Conservation (phyloP, 768 basidiomycete species). For the Phaffia tasmanica region DNA sequence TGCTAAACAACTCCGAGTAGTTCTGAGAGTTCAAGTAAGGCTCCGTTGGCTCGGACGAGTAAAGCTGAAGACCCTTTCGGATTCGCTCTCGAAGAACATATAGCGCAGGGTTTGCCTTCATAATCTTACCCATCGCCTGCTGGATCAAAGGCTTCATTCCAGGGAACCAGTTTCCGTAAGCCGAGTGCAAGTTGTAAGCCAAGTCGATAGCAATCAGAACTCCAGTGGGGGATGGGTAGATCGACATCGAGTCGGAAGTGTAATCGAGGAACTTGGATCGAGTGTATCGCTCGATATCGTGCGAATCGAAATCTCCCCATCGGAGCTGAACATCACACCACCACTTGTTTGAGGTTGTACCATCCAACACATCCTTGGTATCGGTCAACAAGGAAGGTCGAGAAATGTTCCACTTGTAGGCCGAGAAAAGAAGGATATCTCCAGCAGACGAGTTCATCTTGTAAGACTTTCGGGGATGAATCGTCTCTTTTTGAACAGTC, state of each 20-base stretch:
- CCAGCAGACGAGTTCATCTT: conserved; percentile 99
- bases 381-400: conserved; percentile 92
- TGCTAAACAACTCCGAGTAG: conserved; percentile 49
- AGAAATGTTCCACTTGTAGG: conserved; percentile 85
- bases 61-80: conserved; percentile 92
- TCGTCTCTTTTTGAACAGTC: conserved; percentile 98
- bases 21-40: conserved; percentile 94
- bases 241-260: conserved; percentile 79
- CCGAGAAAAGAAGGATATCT: conserved; percentile 92
- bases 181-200: conserved; percentile 97
- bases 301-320: conserved; percentile 98
- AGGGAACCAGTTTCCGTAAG: conserved; percentile 98
- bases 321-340: conserved; percentile 86
- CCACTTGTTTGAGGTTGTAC: conserved; percentile 97
- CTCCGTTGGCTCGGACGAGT: conserved; percentile 98
- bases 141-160: conserved; percentile 96
- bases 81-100: conserved; percentile 98
- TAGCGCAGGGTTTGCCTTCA: conserved; percentile 98
- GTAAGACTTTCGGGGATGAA: conserved; percentile 97
- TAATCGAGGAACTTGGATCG: conserved; percentile 99
- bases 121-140: conserved; percentile 98
- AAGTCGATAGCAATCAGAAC: conserved; percentile 98
- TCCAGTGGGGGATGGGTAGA: conserved; percentile 97
- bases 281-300: conserved; percentile 97
- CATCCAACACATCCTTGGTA: conserved; percentile 88